Conservation (phyloP, 495 filamentous ascomycete species). For the Xylaria telfairii region DNA sequence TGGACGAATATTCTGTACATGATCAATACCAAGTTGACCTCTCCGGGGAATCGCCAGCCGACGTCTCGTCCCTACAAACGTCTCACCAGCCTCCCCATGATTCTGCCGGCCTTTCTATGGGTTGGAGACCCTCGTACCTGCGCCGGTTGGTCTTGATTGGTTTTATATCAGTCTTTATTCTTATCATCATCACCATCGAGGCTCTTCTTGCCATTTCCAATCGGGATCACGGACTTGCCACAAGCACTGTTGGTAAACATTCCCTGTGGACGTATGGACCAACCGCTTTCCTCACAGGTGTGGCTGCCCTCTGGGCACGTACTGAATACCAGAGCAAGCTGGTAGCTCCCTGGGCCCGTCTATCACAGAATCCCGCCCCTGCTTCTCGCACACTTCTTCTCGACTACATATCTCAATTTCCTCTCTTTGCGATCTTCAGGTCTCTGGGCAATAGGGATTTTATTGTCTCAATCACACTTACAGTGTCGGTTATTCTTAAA, state of each 20-base stretch:
- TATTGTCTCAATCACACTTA: conserved; percentile 27
- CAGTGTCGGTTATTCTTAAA: conserved; percentile 28
- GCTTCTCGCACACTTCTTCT: conserved; percentile 33
- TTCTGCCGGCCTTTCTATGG: neutral
- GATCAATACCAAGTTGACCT: neutral
- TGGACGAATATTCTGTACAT: neutral
- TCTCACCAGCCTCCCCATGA: neutral
- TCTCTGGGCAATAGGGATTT: conserved; percentile 31
- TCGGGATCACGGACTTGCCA: conserved; percentile 25
- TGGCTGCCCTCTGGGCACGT: conserved; percentile 37
- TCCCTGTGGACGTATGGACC: conserved; percentile 45
- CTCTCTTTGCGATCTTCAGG: conserved; percentile 10
- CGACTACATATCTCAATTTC: conserved; percentile 34
- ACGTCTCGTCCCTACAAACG: neutral
- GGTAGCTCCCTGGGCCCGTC: conserved; percentile 37
- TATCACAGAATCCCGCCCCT: conserved; percentile 20
- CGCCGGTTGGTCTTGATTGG: conserved; percentile 21
- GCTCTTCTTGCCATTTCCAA: conserved; percentile 27
- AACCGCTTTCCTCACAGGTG: conserved; percentile 38
- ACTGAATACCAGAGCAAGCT: conserved; percentile 39
- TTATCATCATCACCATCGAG: conserved; percentile 23
- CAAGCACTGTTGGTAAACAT: conserved; percentile 8
- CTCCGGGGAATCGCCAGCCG: neutral
- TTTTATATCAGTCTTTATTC: neutral
- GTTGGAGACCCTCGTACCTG: conserved; percentile 40